Percentiles rank a stretch among this genome's conserved stretches.
These are phyloP conservation scores for Leptoxyphium fumago DNA, from an alignment of 2,329 filamentous ascomycete species.

Conservation along the genomic window DNA sequence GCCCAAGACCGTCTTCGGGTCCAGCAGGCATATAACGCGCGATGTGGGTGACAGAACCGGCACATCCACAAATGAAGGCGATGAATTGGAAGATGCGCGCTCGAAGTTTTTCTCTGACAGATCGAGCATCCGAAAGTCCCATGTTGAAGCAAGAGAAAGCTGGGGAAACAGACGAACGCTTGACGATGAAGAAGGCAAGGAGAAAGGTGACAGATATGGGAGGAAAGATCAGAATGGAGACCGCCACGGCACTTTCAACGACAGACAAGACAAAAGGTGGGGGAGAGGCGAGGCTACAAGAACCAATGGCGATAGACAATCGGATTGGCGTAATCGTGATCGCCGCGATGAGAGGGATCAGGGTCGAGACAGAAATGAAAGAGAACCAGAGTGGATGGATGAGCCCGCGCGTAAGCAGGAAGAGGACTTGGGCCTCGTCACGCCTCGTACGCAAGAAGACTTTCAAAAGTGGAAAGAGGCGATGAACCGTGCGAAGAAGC, in stretches of 20 bases:
- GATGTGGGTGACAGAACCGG: conserved; percentile 18
- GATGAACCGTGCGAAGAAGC: conserved; percentile 41
- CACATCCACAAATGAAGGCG: conserved; percentile 24
- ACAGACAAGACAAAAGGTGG: conserved; percentile 58
- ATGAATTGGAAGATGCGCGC: conserved; percentile 21
- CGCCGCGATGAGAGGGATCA: conserved; percentile 34
- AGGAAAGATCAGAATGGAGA: conserved; percentile 31
- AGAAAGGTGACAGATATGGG: conserved; percentile 37
- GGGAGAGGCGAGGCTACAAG: conserved; percentile 25
- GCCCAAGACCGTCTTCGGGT: conserved; percentile 69
- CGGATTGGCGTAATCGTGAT: conserved; percentile 44
- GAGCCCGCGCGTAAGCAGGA: conserved; percentile 41
- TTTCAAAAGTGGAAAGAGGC: conserved; percentile 92
- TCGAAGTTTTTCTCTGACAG: conserved; percentile 17
- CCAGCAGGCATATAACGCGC: conserved; percentile 44
- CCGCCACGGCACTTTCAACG: conserved; percentile 49
- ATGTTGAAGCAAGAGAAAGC: conserved; percentile 51
- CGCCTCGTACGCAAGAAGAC: conserved; percentile 64
- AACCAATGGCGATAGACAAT: conserved; percentile 28
- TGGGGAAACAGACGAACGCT: conserved; percentile 40
- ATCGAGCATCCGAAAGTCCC: conserved; percentile 16
- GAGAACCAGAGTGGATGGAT: conserved; percentile 87
- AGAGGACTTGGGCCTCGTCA: conserved; percentile 29
- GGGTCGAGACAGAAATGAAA: conserved; percentile 44
- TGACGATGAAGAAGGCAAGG: conserved; percentile 49